Base-by-base conservation (phyloP, 1,139 yeast genomes). In the Hyphopichia pseudoburtonii region DNA sequence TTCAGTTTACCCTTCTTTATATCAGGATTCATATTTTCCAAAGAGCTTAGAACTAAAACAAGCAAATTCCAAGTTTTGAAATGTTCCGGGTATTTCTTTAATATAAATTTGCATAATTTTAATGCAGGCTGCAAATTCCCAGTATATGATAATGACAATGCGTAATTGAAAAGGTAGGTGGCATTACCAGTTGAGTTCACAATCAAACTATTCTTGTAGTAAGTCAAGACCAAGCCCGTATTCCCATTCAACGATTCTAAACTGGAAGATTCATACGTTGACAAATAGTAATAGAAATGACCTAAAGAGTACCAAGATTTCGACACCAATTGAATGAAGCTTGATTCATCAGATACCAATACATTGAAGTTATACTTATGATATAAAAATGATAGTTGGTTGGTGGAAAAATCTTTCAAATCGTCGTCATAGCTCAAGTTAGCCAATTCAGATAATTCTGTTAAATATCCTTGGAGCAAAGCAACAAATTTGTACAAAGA, bases 1-100 rank as follows among this genome's bases (percentile, higher is more conserved):
- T 44, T 33, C 34, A 36, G 25, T 32, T 34, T 26, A 32, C 33
- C 33, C 33, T 43, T 46, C 17, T 40, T 28, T 8, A 33, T 40
- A 26, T 56, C 62, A 1, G 60, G 54, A 37, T 56, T 53, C 35
- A 56, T 49, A 21, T 51, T 47, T 35, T 65, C 69, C 29, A 57
- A 49, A 4, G 67, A 51, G 11, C 65, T 48, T 18, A 59, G 46
- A 10, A 64, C 44, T 34, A 71, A 59, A 1, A 64, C 66, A 42
- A 71, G 52, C 42, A 71, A 58, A 44, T 71, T 70, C 77, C 77
- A 71, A 0, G 74, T 66, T 41, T 63, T 65, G 56, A 71, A 71
- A 4, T 69, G 60, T 44, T 70, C 73, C 0, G 76, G 76, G 39
- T 52, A 68, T 44, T 63, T 61, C 40, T 67, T 69, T 51, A 71